Conservation (phyloP, 805 yeast species). For the Sugiyamaella valdiviana region DNA sequence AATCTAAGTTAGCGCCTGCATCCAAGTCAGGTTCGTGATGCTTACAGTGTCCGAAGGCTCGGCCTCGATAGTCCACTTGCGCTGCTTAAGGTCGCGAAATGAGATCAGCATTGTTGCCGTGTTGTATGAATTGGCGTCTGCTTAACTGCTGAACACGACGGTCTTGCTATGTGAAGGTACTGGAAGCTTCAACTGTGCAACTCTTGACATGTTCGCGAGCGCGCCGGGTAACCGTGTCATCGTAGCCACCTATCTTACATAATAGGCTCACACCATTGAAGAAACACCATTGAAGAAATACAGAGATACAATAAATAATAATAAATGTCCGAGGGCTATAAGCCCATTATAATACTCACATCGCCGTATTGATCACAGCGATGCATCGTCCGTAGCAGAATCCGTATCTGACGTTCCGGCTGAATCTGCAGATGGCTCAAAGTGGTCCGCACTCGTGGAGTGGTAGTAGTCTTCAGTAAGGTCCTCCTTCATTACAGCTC, state of each 20-base stretch:
- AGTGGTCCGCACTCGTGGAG: slow-evolving; percentile 4
- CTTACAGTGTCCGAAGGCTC: slow-evolving; percentile 62
- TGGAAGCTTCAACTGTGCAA: background rate
- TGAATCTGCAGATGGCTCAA: background rate
- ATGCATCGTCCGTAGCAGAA: background rate
- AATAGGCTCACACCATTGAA: too few relatives aligned
- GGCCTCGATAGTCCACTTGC: slow-evolving; percentile 72
- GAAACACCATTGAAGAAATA: background rate
- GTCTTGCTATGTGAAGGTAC: background rate
- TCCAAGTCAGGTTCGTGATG: slow-evolving; percentile 24
- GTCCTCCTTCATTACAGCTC: background rate
- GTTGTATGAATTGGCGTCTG: background rate
- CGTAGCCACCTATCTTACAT: too few relatives aligned
- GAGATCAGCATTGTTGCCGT: slow-evolving; percentile 60
- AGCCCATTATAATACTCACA: too few relatives aligned
- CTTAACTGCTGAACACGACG: background rate
- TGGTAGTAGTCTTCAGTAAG: background rate
- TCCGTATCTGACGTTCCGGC: background rate
- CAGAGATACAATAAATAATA: too few relatives aligned
- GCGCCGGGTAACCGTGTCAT: too few relatives aligned
- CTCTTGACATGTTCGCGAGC: too few relatives aligned
- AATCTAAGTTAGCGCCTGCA: slow-evolving; percentile 11
- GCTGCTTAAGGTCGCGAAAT: slow-evolving; percentile 90
- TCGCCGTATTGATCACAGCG: too few relatives aligned
- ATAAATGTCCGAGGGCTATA: too few relatives aligned